phyloP scores from a whole-genome alignment of 1,284 basidiomycete species.

The Heimioporus punctisporus region DNA sequence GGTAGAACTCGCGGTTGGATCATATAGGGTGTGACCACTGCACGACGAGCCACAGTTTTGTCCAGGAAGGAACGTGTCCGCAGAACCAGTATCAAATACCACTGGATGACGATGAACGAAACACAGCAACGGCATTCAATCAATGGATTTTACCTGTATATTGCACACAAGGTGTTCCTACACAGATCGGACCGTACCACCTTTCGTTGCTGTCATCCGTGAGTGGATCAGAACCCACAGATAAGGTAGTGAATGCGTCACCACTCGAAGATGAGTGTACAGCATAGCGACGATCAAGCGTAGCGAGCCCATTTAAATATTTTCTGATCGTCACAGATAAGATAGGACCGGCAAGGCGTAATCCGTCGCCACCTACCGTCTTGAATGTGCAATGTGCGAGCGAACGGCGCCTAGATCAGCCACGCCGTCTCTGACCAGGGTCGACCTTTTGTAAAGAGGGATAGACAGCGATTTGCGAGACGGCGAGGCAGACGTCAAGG shows the following conservation, averaged over 20 bases:
- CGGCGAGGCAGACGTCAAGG: slow-evolving; percentile 12
- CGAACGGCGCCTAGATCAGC: slow-evolving; percentile 15
- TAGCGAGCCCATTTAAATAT: slow-evolving; percentile 14
- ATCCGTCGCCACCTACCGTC: slow-evolving; percentile 14
- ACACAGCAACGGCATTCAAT: neutral
- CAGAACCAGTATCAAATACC: slow-evolving; percentile 48
- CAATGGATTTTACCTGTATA: slow-evolving; percentile 16
- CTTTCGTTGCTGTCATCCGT: slow-evolving; percentile 8
- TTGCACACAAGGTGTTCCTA: slow-evolving; percentile 22
- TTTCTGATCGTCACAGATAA: slow-evolving; percentile 20
- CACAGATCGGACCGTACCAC: slow-evolving; percentile 29
- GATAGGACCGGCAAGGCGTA: neutral
- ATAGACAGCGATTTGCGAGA: slow-evolving; percentile 13
- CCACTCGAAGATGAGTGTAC: neutral
- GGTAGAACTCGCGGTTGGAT: slow-evolving; percentile 34
- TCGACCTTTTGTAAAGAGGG: slow-evolving; percentile 17
- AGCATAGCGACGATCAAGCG: slow-evolving; percentile 4
- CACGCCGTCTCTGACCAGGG: slow-evolving; percentile 13
- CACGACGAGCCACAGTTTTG: slow-evolving; percentile 31
- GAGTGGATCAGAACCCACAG: slow-evolving; percentile 10
- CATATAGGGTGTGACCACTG: slow-evolving; percentile 36
- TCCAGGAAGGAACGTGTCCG: slow-evolving; percentile 38
- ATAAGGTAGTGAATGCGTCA: slow-evolving; percentile 4
- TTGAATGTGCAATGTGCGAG: slow-evolving; percentile 13
- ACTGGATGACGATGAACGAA: slow-evolving; percentile 19